Evolutionary conservation across 306 rosid species (phyloP), one percentile per base, ranked within the genome.

Genomic region (cucumber (Cucumis sativus)): DNA sequence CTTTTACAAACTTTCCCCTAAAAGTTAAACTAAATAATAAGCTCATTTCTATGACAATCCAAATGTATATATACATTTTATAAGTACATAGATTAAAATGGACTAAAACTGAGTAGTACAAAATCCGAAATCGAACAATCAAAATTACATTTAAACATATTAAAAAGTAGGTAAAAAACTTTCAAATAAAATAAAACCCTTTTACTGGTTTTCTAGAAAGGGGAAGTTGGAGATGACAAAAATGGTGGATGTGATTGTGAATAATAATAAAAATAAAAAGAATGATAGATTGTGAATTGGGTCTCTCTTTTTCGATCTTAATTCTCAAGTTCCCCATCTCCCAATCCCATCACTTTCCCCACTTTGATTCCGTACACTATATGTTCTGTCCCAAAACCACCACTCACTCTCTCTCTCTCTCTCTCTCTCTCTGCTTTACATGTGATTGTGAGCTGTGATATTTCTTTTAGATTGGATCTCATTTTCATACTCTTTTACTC

Each of bases 361-460:
- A 78, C 83, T 79, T 41, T 40, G 40, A 4, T 35, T 62, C 79
- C 80, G 69, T 77, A 76, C 79, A 79, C 76, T 7, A 40, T 7
- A 40, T 61, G 21, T 45, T 35, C 69, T 77, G 43, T 74, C 79
- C 37, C 63, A 52, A 54, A 69, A 21, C 75, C 56, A 69, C 74
- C 39, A 14, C 71, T 23, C 35, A 20, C 77, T 37, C 6, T 1
- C 20, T 58, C 40, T 28, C 68, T 14, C 20, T 58, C 40, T 28
- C 68, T 14, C 77, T 37, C 6, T 1, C 20, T 58, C 40, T 28
- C 68, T 14, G 7, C 20, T 62, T 39, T 65, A 20, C 71, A 37
- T 16, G 71, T 65, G 49, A 65, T 30, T 62, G 41, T 15, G 20
- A 30, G 43, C 43, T 30, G 68, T 14, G 20, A 62, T 62, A 35